Evolutionary conservation across 108 stramenopile species (phyloP).

Genomic region (Nitzschia palea): DNA sequence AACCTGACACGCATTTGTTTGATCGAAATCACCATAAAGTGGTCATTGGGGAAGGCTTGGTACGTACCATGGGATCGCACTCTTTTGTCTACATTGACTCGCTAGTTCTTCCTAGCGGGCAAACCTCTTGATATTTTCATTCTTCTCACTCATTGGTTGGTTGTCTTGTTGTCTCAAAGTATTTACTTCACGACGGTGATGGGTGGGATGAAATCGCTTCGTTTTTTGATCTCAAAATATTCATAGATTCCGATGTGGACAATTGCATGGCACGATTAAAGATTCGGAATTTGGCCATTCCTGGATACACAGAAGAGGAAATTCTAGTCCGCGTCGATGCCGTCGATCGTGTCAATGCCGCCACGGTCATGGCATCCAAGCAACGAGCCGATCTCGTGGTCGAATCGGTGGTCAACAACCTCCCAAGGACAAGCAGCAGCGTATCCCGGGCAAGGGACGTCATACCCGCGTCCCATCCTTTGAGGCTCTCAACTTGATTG

Average conservation of each 20-base stretch:
- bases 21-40: conserved; percentile 25
- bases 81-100: too few species aligned
- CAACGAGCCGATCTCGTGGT: background rate
- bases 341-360: conserved; percentile 49
- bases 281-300: conserved; percentile 51
- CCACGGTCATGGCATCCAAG: conserved; percentile 1
- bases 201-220: conserved; percentile 40
- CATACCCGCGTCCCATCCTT: conserved; percentile 1
- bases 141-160: background rate
- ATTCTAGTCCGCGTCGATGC: conserved; percentile 42
- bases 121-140: background rate
- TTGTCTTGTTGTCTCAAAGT: conserved; percentile 2
- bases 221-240: conserved; percentile 41
- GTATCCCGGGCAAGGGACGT: background rate
- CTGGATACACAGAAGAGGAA: conserved; percentile 55
- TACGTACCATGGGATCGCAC: too few species aligned
- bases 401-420: background rate
- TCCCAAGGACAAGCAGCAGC: background rate
- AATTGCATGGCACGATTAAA: conserved; percentile 44
- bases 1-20: conserved; percentile 34
- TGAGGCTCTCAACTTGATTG: conserved; percentile 7
- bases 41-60: conserved; percentile 44
- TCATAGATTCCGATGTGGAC: conserved; percentile 46
- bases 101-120: background rate
- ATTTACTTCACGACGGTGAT: conserved; percentile 46